Conservation (phyloP, 208 protist genomes). For the Acanthamoeba lenticulata region DNA sequence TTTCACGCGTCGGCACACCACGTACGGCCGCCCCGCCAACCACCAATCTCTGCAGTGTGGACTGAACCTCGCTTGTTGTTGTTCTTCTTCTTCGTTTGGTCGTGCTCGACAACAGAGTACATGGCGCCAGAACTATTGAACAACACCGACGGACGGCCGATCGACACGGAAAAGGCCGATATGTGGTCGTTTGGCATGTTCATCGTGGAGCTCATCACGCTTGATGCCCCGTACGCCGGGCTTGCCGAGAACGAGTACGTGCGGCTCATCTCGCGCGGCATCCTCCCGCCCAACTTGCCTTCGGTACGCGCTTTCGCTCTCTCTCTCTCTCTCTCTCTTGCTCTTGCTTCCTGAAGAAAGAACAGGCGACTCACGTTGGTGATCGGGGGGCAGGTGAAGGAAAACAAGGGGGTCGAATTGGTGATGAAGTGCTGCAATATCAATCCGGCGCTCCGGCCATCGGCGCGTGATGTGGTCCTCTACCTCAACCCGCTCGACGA, state of each 20-base stretch:
- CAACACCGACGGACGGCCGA: background rate
- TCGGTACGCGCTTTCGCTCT: background rate
- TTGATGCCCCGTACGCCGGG: constrained; percentile 4
- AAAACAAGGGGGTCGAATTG: constrained; percentile 17
- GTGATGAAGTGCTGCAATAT: constrained; percentile 18
- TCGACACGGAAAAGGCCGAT: constrained; percentile 39
- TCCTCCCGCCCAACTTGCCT: background rate
- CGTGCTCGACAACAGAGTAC: constrained; percentile 31
- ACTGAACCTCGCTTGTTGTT: no score
- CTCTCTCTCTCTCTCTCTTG: background rate
- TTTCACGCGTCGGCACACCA: background rate
- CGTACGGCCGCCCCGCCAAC: background rate
- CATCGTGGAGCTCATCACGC: constrained; percentile 48
- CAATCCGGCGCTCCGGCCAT: background rate
- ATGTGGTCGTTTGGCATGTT: constrained; percentile 67
- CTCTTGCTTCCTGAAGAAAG: background rate
- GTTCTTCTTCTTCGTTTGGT: no score
- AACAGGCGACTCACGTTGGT: background rate
- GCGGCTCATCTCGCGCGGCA: background rate
- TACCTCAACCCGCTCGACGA: constrained; percentile 17
- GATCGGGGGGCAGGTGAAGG: background rate
- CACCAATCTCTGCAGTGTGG: no score
- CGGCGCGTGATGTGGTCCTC: background rate
- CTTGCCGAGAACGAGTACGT: background rate
- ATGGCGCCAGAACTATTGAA: constrained; percentile 39